Evolutionary conservation across 352 stramenopile species (phyloP), one percentile per base, ranked within the genome.

Genomic region (Pythium brassicae): DNA sequence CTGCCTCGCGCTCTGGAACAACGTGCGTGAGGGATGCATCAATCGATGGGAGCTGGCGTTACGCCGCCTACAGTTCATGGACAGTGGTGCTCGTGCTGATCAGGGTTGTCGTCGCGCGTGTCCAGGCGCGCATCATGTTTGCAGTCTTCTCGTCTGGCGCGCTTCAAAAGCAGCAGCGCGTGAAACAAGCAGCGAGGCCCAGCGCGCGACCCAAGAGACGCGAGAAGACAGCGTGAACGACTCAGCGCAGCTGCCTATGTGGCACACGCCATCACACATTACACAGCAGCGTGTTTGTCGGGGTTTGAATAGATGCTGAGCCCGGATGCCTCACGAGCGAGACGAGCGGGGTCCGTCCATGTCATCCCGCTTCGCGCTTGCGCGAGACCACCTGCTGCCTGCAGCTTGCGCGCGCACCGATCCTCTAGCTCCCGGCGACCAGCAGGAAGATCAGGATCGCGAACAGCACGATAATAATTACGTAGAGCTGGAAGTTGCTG

Each of bases 401-500:
- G n/a, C n/a, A 15, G 1, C 20, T 6, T 19, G 4, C 20, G 10
- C 42, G 42, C n/a, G 22, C 42, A 3, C 10, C 14, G 20, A 27
- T 50, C 23, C 17, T 47, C 66, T 65, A 82, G 48, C 79, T 77
- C 29, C 85, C 83, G 4, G 79, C 76, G 29, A 96, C 57, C n/a
- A 97, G 68, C 19, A 96, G 73, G 66, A 97, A 88, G 50, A 95
- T 83, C 60, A 97, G 78, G 59, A 96, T 92, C 55, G 85, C 71
- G 50, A 88, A 65, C 26, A 96, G 71, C 42, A 96, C 73, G 55
- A 94, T 63, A 69, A 97, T 97, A 59, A 86, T 92, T 39, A 97
- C 63, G 72, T 97, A 97, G 49, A 97, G 73, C 66, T 96, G 96
- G 60, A 97, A 96, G 66, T 97, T 96, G 68, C 96, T 91, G 73